phyloP scores from a whole-genome alignment of 2,329 filamentous ascomycete genomes.

The Aspergillus chevalieri region DNA sequence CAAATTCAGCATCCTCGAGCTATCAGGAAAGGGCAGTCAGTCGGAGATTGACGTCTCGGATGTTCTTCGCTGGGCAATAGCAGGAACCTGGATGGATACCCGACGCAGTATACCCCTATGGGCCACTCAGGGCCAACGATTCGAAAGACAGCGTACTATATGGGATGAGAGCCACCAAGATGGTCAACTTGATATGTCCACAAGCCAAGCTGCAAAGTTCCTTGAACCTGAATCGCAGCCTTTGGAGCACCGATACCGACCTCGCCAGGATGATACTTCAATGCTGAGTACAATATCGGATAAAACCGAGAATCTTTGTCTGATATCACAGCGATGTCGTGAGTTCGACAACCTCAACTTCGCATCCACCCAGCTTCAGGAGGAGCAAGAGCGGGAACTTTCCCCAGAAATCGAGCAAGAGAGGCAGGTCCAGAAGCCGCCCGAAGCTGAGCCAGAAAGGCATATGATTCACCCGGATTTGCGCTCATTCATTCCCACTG shows the following conservation, averaged over 20 bases:
- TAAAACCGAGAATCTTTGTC: constrained; percentile 46
- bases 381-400: constrained; percentile 66
- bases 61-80: constrained; percentile 56
- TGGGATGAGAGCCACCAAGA: constrained; percentile 21
- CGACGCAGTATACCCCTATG: constrained; percentile 55
- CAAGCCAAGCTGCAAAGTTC: constrained; percentile 37
- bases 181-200: constrained; percentile 9
- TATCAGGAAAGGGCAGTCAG: constrained; percentile 6
- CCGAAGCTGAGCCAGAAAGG: constrained; percentile 27
- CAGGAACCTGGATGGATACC: constrained; percentile 54
- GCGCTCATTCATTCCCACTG: constrained; percentile 32
- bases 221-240: constrained; percentile 38
- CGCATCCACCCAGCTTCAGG: neutral
- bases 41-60: constrained; percentile 44
- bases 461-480: constrained; percentile 46
- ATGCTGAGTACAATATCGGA: too few relatives aligned
- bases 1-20: constrained; percentile 43
- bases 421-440: constrained; percentile 48
- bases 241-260: neutral
- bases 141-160: constrained; percentile 35
- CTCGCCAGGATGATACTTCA: neutral
- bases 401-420: constrained; percentile 59
- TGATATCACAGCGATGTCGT: constrained; percentile 37
- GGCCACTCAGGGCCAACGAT: constrained; percentile 54
- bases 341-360: constrained; percentile 43